Conservation (phyloP, 768 basidiomycete genomes). For the Rhodotorula toruloides region DNA sequence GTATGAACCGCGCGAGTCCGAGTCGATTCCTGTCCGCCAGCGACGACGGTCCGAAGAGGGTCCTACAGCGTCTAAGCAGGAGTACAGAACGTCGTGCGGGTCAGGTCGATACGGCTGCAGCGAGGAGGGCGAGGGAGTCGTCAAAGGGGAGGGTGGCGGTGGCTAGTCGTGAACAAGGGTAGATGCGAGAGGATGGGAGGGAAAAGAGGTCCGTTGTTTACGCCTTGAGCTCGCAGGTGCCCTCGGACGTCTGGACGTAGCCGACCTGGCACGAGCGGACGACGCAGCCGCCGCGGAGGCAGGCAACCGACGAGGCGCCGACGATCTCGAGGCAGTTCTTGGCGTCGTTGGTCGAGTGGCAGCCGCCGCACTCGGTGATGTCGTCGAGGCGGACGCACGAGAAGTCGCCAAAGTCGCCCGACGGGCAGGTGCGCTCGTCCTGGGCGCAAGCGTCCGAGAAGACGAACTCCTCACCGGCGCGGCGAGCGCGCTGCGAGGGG, state of each 20-base stretch:
- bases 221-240: conserved; percentile 28
- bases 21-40: too few species aligned
- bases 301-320: conserved; percentile 26
- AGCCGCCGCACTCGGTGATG: conserved; percentile 37
- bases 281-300: conserved; percentile 36
- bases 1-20: too few species aligned
- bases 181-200: background rate
- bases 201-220: background rate
- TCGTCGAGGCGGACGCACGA: conserved; percentile 38
- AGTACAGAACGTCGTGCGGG: too few species aligned
- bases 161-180: conserved; percentile 6
- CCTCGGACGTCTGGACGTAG: conserved; percentile 33
- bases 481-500: conserved; percentile 17
- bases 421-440: conserved; percentile 35
- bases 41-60: too few species aligned
- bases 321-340: conserved; percentile 35
- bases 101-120: too few species aligned
- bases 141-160: background rate
- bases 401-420: conserved; percentile 22
- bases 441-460: conserved; percentile 34
- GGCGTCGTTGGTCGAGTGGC: conserved; percentile 23
- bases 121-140: background rate
- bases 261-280: conserved; percentile 37
- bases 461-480: conserved; percentile 32
- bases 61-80: too few species aligned